Evolutionary conservation across 768 basidiomycete genomes (phyloP), one percentile per base, ranked within the genome.

Genomic region (Lyophyllum atratum): DNA sequence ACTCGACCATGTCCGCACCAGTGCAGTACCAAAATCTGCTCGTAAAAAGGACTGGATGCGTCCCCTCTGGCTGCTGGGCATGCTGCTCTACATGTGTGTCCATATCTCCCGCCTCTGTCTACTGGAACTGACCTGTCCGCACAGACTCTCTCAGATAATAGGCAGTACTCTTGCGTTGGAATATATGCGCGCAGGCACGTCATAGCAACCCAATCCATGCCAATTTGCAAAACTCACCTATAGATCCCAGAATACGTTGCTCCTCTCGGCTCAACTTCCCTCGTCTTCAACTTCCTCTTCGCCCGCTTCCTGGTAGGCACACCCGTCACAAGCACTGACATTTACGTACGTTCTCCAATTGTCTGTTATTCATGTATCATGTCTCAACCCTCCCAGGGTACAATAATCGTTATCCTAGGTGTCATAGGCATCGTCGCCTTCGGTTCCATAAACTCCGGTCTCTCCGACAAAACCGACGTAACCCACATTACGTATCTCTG

Each of bases 281-380:
- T 98, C 59, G 86, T 98, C 54, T 98, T 98, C 78, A 98, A 98
- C 71, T 95, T 97, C 69, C 78, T 97, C 34, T 96, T 97, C 70
- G 96, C 96, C 34, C 85, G 90, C 63, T 90, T 93, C 67, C 81
- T 93, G 57, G 88, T 93, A 6, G 92, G 91, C 34, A 92, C 89
- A 5, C 90, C 92, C 1, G 90, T 95, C 37, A 93, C 90, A 42
- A 83, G 75, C 55, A 89, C 83, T 33, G 93, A 95, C 68, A 90
- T 95, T 33, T 88, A 90, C 66, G 91, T 90, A 64, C 59, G 86
- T 70, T 45, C 11, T 42, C 54, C 22, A 15, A n/a, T n/a, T 31
- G n/a, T 50, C 22, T 37, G 22, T 10, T 49, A 14, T 29, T 50
- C 25, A 46, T 25, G 14, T n/a, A 31, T 40, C 48, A 42, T 37